These are phyloP conservation scores for Paramarasmius palmivorus DNA, from an alignment of 1,284 basidiomycete species.

Conservation along the genomic window DNA sequence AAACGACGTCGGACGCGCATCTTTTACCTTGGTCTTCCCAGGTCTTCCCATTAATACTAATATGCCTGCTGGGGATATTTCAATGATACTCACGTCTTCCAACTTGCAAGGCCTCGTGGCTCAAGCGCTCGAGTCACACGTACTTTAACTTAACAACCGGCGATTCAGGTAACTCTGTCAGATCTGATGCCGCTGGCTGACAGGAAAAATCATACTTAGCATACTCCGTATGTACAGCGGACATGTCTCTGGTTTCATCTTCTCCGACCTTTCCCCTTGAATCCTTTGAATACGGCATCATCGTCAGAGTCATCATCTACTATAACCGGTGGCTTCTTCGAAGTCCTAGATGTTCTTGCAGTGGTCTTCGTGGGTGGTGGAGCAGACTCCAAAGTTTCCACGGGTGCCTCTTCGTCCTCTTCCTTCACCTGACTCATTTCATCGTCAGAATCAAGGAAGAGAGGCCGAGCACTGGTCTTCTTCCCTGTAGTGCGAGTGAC, in stretches of 20 bases:
- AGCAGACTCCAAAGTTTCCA: constrained; percentile 34
- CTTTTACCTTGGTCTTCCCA: not conserved
- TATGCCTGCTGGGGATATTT: no score
- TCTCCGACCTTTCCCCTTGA: constrained; percentile 37
- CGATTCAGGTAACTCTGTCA: no score
- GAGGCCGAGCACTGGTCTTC: constrained; percentile 28
- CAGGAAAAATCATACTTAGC: no score
- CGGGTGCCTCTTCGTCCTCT: constrained; percentile 17
- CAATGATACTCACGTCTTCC: no score
- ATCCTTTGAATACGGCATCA: constrained; percentile 66
- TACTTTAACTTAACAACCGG: no score
- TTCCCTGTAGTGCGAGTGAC: constrained; percentile 19
- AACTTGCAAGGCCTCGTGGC: no score
- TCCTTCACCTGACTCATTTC: constrained; percentile 22
- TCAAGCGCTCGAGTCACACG: no score
- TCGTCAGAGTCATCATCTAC: constrained; percentile 73
- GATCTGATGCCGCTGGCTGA: no score
- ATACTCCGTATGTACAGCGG: no score
- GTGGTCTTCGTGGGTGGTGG: not conserved
- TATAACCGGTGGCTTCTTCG: constrained; percentile 26
- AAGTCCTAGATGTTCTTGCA: constrained; percentile 1
- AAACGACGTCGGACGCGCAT: no score
- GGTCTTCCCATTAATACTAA: no score
- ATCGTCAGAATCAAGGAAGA: constrained; percentile 48
- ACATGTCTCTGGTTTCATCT: constrained; percentile 8